These are phyloP conservation scores for Heracleum sosnowskyi DNA, from an alignment of 129 eudicot genomes.

Conservation along the genomic window DNA sequence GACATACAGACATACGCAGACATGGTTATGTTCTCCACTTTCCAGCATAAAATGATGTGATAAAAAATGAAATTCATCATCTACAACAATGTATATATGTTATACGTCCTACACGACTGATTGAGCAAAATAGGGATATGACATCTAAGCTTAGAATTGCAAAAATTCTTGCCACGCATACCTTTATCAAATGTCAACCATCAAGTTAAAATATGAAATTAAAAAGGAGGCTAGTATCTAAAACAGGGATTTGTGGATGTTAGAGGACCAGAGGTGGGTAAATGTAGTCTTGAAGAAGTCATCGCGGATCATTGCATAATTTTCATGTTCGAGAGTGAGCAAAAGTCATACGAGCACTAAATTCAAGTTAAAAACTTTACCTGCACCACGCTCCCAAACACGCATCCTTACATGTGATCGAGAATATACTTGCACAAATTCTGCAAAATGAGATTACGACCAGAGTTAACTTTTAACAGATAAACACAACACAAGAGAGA, in stretches of 20 bases:
- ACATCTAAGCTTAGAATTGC: not conserved
- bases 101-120: not conserved
- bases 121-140: not conserved
- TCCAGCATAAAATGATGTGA: not conserved
- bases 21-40: not conserved
- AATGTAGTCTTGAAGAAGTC: not conserved
- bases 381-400: slow-evolving; percentile 99
- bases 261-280: not conserved
- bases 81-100: not conserved
- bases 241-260: not conserved
- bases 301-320: not conserved
- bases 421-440: slow-evolving; percentile 87
- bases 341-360: not conserved
- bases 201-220: not conserved
- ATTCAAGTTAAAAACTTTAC: slow-evolving; percentile 24
- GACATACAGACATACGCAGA: not conserved
- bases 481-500: not conserved
- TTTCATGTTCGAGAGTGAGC: not conserved
- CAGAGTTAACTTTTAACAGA: not conserved
- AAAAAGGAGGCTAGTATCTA: not conserved
- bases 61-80: not conserved
- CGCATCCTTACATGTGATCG: slow-evolving; percentile 93
- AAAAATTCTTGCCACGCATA: not conserved
- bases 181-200: not conserved
- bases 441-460: slow-evolving; percentile 37